Evolutionary conservation across 164 flowering plant genomes (phyloP).

Genomic region (Chimonanthus salicifolius): DNA sequence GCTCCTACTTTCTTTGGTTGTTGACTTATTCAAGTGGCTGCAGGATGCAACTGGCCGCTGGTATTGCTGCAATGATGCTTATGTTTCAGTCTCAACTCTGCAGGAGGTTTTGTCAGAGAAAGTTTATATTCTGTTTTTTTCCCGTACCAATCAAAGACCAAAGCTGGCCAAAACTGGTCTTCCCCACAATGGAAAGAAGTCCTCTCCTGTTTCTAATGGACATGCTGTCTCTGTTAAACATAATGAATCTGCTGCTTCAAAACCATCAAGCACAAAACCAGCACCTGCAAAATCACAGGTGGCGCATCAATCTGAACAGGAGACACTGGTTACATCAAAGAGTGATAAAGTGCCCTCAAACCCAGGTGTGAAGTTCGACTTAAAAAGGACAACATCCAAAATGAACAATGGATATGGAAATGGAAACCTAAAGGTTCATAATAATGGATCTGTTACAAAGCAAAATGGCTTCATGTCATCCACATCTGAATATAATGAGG

Average conservation of each 20-base stretch:
- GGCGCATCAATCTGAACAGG: conserved; percentile 25
- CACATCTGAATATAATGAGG: conserved; percentile 12
- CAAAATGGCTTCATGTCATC: conserved; percentile 23
- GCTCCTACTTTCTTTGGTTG: no score
- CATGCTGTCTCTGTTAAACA: conserved; percentile 17
- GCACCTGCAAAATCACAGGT: not conserved
- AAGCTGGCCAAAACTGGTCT: conserved; percentile 21
- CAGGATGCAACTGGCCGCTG: conserved; percentile 87
- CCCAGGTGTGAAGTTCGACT: conserved; percentile 30
- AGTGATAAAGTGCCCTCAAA: conserved; percentile 34
- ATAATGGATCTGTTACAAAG: conserved; percentile 20
- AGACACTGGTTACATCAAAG: conserved; percentile 20
- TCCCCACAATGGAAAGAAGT: conserved; percentile 43
- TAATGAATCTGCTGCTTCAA: conserved; percentile 21
- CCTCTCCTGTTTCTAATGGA: conserved; percentile 38
- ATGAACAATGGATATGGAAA: conserved; percentile 32
- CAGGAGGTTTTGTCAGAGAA: conserved; percentile 91
- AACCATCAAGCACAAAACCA: conserved; percentile 24
- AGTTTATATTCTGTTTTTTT: conserved; percentile 87
- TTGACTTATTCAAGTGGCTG: conserved; percentile 5
- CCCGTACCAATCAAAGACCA: conserved; percentile 66
- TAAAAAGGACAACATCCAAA: conserved; percentile 28
- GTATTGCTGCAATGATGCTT: conserved; percentile 95
- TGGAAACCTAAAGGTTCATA: conserved; percentile 28
- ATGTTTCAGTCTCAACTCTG: conserved; percentile 59